Conservation (phyloP, 2,329 filamentous ascomycete genomes). For the Ophiognomonia clavigignenti-juglandacearum region DNA sequence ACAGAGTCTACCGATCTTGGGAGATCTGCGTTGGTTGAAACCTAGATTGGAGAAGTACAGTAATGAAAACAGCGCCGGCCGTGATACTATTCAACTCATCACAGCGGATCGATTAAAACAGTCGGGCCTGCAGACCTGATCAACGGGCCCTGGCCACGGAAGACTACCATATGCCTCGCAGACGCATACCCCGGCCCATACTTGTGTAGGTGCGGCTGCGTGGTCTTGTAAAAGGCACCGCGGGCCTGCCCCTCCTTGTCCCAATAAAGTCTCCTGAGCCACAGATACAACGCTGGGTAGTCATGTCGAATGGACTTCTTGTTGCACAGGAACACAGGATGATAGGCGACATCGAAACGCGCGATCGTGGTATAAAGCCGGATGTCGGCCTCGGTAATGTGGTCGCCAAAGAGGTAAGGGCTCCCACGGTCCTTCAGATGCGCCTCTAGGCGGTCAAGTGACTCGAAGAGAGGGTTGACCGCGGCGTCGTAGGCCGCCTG, state of each 20-base stretch:
- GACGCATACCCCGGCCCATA: slow-evolving; percentile 28
- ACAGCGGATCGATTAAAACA: slow-evolving; percentile 22
- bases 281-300: slow-evolving; percentile 62
- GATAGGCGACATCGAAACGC: slow-evolving; percentile 66
- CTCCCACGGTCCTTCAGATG: slow-evolving; percentile 43
- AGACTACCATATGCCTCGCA: slow-evolving; percentile 22
- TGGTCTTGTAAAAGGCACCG: slow-evolving; percentile 64
- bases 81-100: no score
- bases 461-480: slow-evolving; percentile 54
- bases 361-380: slow-evolving; percentile 61
- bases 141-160: slow-evolving; percentile 22
- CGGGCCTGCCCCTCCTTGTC: slow-evolving; percentile 37
- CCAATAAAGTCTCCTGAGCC: slow-evolving; percentile 69
- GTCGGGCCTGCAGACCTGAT: slow-evolving; percentile 26
- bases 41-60: no score
- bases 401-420: slow-evolving; percentile 58
- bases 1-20: no score
- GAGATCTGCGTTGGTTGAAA: no score
- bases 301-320: slow-evolving; percentile 58
- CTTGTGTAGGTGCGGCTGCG: slow-evolving; percentile 45
- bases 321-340: slow-evolving; percentile 62
- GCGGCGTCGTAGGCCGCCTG: slow-evolving; percentile 63
- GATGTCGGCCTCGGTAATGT: slow-evolving; percentile 66
- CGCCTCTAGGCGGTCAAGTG: slow-evolving; percentile 59
- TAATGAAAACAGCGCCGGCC: no score